These are phyloP conservation scores for Apiotrichum mycotoxinovorans DNA, from an alignment of 1,284 basidiomycete genomes.

Conservation along the genomic window DNA sequence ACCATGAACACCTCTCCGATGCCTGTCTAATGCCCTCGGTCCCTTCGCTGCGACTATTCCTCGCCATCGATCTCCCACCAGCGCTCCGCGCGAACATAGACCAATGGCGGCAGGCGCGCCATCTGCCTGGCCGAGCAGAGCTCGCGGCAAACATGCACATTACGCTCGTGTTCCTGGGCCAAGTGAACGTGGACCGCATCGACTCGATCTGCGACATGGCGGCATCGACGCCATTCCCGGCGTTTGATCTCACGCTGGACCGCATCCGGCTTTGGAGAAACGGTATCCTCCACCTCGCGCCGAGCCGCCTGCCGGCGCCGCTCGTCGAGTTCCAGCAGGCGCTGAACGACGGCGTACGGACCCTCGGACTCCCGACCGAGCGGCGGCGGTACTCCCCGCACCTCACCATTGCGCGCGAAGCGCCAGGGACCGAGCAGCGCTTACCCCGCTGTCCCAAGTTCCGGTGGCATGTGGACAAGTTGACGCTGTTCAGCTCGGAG, in stretches of 20 bases:
- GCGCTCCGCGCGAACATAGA: neutral
- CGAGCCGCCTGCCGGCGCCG: neutral
- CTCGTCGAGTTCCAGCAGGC: neutral
- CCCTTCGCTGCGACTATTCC: slow-evolving; percentile 2
- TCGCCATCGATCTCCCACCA: slow-evolving; percentile 4
- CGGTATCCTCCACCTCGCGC: slow-evolving; percentile 7
- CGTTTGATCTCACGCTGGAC: slow-evolving; percentile 1
- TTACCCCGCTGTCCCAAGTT: neutral
- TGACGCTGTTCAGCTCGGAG: slow-evolving; percentile 8
- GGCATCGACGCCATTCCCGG: neutral
- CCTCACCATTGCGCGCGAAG: slow-evolving; percentile 5
- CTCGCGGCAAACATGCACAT: slow-evolving; percentile 4
- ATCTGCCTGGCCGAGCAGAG: neutral
- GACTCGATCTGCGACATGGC: neutral
- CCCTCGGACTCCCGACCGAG: neutral
- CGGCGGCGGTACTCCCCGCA: slow-evolving; percentile 1
- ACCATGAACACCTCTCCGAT: neutral
- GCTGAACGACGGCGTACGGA: neutral
- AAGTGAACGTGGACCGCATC: neutral
- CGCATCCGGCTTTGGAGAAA: neutral
- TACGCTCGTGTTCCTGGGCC: slow-evolving; percentile 8
- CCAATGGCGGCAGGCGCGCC: neutral
- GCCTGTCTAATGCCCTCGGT: neutral
- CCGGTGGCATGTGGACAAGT: neutral
- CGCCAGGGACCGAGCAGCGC: neutral